Percentiles rank a stretch among this genome's conserved stretches.
phyloP scores from a whole-genome alignment of 257 asterid genomes.

The Pogostemon cablin region DNA sequence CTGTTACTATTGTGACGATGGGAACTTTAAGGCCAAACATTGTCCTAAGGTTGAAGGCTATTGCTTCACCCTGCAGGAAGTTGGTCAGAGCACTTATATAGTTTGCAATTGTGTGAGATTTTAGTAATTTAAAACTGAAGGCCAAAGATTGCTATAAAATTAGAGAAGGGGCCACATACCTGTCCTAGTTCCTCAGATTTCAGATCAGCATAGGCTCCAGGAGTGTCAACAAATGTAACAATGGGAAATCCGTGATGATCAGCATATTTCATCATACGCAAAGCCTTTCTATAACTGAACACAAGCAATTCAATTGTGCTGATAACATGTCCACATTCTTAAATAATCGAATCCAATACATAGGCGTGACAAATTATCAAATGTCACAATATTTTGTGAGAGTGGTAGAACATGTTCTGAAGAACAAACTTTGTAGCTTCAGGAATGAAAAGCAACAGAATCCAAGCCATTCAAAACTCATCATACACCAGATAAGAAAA shows the following conservation, averaged over 20 bases:
- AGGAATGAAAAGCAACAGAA: too few species aligned
- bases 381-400: too few species aligned
- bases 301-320: background rate
- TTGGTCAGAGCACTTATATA: background rate
- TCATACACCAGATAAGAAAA: too few species aligned
- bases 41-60: slow-evolving; percentile 56
- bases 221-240: slow-evolving; percentile 53
- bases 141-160: too few species aligned
- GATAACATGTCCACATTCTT: background rate
- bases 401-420: too few species aligned
- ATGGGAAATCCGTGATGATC: slow-evolving; percentile 61
- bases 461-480: too few species aligned
- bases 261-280: slow-evolving; percentile 53
- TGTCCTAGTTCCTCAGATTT: slow-evolving; percentile 64
- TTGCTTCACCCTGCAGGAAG: slow-evolving; percentile 59
- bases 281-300: slow-evolving; percentile 51
- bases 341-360: too few species aligned
- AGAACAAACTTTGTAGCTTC: too few species aligned
- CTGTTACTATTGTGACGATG: slow-evolving; percentile 50
- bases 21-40: slow-evolving; percentile 67
- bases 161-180: slow-evolving; percentile 16
- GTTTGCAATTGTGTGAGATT: background rate
- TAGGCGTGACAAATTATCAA: too few species aligned
- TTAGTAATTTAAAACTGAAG: background rate
- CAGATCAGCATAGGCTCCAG: slow-evolving; percentile 57